These are phyloP conservation scores for Cladophialophora chaetospira DNA, from an alignment of 2,329 filamentous ascomycete genomes.

Conservation along the genomic window DNA sequence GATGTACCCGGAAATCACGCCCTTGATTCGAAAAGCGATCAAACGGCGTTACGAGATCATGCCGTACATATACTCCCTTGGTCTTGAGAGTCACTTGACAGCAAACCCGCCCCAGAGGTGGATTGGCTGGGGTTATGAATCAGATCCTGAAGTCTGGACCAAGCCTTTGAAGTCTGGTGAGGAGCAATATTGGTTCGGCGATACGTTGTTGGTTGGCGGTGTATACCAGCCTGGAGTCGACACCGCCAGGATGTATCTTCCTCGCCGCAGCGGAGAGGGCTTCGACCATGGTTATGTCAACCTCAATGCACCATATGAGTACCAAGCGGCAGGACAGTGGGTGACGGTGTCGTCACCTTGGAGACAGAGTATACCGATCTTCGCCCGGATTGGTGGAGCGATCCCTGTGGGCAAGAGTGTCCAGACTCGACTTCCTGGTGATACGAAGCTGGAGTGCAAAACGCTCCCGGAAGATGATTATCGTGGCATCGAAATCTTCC, in stretches of 20 bases:
- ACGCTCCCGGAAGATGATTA: slow-evolving; percentile 56
- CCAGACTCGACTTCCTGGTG: slow-evolving; percentile 56
- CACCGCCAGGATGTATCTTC: slow-evolving; percentile 59
- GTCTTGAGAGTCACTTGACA: slow-evolving; percentile 61
- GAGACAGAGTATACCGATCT: slow-evolving; percentile 56
- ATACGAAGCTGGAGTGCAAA: slow-evolving; percentile 47
- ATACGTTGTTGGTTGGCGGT: slow-evolving; percentile 65
- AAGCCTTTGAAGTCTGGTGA: slow-evolving; percentile 63
- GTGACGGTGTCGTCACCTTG: slow-evolving; percentile 53
- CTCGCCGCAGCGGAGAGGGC: slow-evolving; percentile 31
- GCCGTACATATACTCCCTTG: slow-evolving; percentile 69
- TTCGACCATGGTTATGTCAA: slow-evolving; percentile 64
- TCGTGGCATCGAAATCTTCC: slow-evolving; percentile 60
- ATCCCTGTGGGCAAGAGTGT: slow-evolving; percentile 55
- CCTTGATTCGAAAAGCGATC: slow-evolving; percentile 64
- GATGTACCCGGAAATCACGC: slow-evolving; percentile 71
- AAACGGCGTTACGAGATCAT: slow-evolving; percentile 71
- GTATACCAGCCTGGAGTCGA: slow-evolving; percentile 64
- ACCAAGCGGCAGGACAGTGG: slow-evolving; percentile 59
- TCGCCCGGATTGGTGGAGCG: slow-evolving; percentile 57
- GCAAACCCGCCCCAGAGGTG: slow-evolving; percentile 69
- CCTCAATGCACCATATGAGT: slow-evolving; percentile 61
- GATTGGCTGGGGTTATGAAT: slow-evolving; percentile 73
- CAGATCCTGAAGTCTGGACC: slow-evolving; percentile 67
- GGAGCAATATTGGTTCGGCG: slow-evolving; percentile 73